These are phyloP conservation scores for Ogataea paraovalis DNA, from an alignment of 805 yeast species.

Conservation along the genomic window DNA sequence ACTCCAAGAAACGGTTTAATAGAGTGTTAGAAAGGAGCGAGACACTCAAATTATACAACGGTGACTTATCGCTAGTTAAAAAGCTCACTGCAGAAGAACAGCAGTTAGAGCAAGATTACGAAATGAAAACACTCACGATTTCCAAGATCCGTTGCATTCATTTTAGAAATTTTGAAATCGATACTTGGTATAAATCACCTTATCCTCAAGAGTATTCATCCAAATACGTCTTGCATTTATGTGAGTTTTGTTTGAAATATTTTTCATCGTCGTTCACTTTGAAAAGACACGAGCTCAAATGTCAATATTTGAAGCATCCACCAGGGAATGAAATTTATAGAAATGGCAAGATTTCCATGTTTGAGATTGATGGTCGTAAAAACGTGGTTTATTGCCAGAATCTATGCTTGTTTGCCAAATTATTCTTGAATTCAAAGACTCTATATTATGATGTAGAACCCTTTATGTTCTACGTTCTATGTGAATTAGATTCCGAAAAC, in stretches of 20 bases:
- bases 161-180: slow-evolving; percentile 69
- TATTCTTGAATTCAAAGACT: slow-evolving; percentile 87
- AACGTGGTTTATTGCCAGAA: slow-evolving; percentile 83
- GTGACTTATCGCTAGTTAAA: slow-evolving; percentile 30
- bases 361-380: slow-evolving; percentile 91
- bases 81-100: slow-evolving; percentile 19
- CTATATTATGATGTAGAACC: slow-evolving; percentile 95
- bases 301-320: slow-evolving; percentile 62
- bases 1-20: slow-evolving; percentile 35
- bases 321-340: slow-evolving; percentile 93
- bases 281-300: slow-evolving; percentile 71
- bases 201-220: slow-evolving; percentile 82
- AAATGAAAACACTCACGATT: slow-evolving; percentile 24
- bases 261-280: slow-evolving; percentile 64
- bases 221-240: slow-evolving; percentile 61
- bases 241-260: slow-evolving; percentile 82
- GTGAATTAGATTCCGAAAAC: slow-evolving; percentile 50
- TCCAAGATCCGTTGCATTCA: slow-evolving; percentile 59
- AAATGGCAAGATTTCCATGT: slow-evolving; percentile 64
- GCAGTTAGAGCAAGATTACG: slow-evolving; percentile 23
- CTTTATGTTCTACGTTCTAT: slow-evolving; percentile 80
- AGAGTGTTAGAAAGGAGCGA: slow-evolving; percentile 38
- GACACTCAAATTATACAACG: slow-evolving; percentile 32
- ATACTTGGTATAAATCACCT: slow-evolving; percentile 91
- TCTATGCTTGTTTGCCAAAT: slow-evolving; percentile 81